Conservation (phyloP, 768 basidiomycete genomes). For the Clavaria fumosa region DNA sequence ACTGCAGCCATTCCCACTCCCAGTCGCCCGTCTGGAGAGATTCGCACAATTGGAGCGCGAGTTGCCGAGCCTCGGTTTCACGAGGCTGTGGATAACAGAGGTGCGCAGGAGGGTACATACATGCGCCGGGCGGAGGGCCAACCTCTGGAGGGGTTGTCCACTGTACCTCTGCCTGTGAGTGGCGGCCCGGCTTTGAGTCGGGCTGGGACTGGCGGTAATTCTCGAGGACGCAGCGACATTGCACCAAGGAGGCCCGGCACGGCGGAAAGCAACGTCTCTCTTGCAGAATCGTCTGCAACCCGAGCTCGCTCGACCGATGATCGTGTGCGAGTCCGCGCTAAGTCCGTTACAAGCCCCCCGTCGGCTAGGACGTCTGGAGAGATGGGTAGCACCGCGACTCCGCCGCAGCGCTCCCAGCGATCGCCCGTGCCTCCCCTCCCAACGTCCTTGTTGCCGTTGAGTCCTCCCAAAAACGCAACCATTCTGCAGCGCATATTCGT, state of each 20-base stretch:
- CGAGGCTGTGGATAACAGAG: too few species aligned
- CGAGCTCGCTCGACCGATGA: neutral
- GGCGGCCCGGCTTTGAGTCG: neutral
- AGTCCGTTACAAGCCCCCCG: too few species aligned
- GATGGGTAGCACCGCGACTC: neutral
- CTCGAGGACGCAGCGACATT: conserved; percentile 1
- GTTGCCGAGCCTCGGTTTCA: too few species aligned
- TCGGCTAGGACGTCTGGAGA: too few species aligned
- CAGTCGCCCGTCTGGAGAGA: too few species aligned
- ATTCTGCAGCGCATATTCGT: conserved; percentile 65
- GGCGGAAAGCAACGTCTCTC: too few species aligned
- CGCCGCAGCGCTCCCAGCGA: conserved; percentile 9
- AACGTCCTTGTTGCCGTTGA: conserved; percentile 17
- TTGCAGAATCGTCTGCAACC: neutral
- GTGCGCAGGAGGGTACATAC: too few species aligned
- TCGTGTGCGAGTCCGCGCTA: neutral
- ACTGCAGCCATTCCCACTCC: conserved; percentile 9
- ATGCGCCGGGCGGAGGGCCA: neutral
- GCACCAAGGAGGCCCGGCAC: too few species aligned
- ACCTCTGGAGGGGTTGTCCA: neutral
- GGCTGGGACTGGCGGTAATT: neutral
- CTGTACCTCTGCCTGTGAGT: neutral
- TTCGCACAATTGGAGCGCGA: too few species aligned
- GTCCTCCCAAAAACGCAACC: conserved; percentile 16
- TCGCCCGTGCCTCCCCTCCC: conserved; percentile 27